Evolutionary conservation across 306 rosid species (phyloP).

Genomic region (Vigna reflexopilosa): DNA sequence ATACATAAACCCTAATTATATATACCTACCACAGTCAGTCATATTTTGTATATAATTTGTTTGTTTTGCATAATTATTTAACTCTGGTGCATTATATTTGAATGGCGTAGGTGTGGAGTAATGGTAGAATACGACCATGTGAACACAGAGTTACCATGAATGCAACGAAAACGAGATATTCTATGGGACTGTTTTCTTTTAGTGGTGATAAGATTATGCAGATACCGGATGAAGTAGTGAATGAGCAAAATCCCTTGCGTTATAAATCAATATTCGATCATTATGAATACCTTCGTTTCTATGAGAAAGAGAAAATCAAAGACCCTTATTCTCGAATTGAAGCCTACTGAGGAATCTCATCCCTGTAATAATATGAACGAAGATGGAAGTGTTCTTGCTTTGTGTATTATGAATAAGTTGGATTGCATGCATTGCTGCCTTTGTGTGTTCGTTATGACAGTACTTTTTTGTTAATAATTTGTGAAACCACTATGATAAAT

Average conservation of each 20-base stretch:
- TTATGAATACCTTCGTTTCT: constrained; percentile 45
- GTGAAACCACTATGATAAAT: not conserved
- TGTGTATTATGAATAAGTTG: not conserved
- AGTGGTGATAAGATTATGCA: not conserved
- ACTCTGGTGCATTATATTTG: not conserved
- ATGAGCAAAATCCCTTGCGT: constrained; percentile 46
- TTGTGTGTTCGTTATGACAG: not conserved
- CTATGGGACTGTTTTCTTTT: constrained; percentile 50
- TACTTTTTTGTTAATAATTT: not conserved
- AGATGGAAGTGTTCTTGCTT: not conserved
- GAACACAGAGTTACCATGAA: constrained; percentile 53
- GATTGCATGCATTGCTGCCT: not conserved
- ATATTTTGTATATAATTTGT: too few relatives aligned
- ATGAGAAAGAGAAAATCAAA: constrained; percentile 30
- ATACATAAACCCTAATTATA: too few relatives aligned
- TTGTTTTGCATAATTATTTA: not conserved
- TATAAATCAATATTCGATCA: constrained; percentile 50
- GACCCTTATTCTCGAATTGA: constrained; percentile 26
- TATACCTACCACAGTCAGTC: too few relatives aligned
- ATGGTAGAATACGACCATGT: constrained; percentile 47
- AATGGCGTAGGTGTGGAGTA: constrained; percentile 51
- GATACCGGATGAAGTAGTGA: constrained; percentile 44
- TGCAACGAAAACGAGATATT: constrained; percentile 44
- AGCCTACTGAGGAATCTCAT: constrained; percentile 47
- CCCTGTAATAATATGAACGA: not conserved